Conservation (phyloP, 1,139 yeast genomes). For the Yamadazyma sp. region DNA sequence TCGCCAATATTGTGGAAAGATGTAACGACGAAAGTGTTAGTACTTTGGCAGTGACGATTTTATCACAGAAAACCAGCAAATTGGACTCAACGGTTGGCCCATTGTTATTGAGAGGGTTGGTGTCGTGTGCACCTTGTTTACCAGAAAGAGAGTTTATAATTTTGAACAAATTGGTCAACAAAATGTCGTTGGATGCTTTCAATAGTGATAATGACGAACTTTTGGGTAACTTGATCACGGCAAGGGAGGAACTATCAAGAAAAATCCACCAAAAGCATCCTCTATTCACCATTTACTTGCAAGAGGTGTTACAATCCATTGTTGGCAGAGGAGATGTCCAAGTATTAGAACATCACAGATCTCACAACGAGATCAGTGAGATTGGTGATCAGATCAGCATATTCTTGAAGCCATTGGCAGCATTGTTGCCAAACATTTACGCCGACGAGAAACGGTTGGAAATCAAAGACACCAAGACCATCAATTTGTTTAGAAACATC, state of each 20-base stretch:
- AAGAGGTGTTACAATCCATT: slow-evolving; percentile 65
- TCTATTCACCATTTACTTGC: slow-evolving; percentile 57
- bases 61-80: slow-evolving; percentile 73
- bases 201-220: slow-evolving; percentile 32
- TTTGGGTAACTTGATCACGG: slow-evolving; percentile 38
- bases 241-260: slow-evolving; percentile 56
- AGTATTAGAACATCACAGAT: slow-evolving; percentile 75
- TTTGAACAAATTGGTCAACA: slow-evolving; percentile 49
- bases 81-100: slow-evolving; percentile 39
- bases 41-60: slow-evolving; percentile 77
- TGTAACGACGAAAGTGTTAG: slow-evolving; percentile 76
- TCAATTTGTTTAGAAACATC: slow-evolving; percentile 72
- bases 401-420: slow-evolving; percentile 73
- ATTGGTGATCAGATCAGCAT: slow-evolving; percentile 75
- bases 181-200: slow-evolving; percentile 33
- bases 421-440: slow-evolving; percentile 60
- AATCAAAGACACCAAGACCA: slow-evolving; percentile 45
- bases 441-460: slow-evolving; percentile 35
- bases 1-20: slow-evolving; percentile 66
- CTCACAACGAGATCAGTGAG: slow-evolving; percentile 74
- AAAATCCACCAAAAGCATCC: slow-evolving; percentile 39
- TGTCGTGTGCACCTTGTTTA: slow-evolving; percentile 56
- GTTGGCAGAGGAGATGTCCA: slow-evolving; percentile 82
- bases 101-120: slow-evolving; percentile 54
- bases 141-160: slow-evolving; percentile 61